phyloP scores from a whole-genome alignment of 352 stramenopile genomes.

The Globisporangium barbulae region DNA sequence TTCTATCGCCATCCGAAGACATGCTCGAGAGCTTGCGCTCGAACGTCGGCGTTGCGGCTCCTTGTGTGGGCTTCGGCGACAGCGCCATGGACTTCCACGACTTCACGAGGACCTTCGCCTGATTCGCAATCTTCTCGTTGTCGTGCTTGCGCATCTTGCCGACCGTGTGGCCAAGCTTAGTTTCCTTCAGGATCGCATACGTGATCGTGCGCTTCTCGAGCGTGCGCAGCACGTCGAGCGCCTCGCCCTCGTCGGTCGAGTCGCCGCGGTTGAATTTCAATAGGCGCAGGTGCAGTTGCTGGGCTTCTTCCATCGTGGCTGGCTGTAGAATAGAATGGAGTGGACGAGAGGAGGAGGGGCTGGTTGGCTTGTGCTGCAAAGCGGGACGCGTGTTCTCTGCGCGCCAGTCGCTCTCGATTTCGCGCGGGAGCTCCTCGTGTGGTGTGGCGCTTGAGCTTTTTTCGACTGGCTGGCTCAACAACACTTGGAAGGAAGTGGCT shows the following conservation, averaged over 20 bases:
- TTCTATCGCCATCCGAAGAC: conserved; percentile 28
- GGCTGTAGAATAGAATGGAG: not conserved
- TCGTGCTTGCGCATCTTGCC: conserved; percentile 88
- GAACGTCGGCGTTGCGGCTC: conserved; percentile 7
- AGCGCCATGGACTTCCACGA: conserved; percentile 85
- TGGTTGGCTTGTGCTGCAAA: not conserved
- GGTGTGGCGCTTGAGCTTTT: conserved; percentile 9
- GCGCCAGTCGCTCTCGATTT: conserved; percentile 8
- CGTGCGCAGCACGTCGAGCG: conserved; percentile 56
- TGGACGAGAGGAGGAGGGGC: not conserved
- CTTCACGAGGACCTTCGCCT: conserved; percentile 81
- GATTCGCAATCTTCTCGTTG: conserved; percentile 73
- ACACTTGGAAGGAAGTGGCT: not conserved
- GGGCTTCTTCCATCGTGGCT: conserved; percentile 59
- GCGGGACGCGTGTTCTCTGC: conserved; percentile 9
- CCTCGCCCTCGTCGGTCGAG: conserved; percentile 48
- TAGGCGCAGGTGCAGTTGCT: conserved; percentile 64
- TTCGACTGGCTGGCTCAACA: conserved; percentile 15
- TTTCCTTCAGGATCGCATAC: conserved; percentile 76
- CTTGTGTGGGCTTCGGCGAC: conserved; percentile 37
- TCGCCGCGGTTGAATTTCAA: conserved; percentile 73
- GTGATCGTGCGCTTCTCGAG: conserved; percentile 62
- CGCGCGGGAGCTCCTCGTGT: not conserved
- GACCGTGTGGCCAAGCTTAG: conserved; percentile 80
- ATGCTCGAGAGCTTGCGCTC: conserved; percentile 30